These are phyloP conservation scores for Coemansia sp. DNA, from an alignment of 371 early-diverging fungal species.

Conservation along the genomic window DNA sequence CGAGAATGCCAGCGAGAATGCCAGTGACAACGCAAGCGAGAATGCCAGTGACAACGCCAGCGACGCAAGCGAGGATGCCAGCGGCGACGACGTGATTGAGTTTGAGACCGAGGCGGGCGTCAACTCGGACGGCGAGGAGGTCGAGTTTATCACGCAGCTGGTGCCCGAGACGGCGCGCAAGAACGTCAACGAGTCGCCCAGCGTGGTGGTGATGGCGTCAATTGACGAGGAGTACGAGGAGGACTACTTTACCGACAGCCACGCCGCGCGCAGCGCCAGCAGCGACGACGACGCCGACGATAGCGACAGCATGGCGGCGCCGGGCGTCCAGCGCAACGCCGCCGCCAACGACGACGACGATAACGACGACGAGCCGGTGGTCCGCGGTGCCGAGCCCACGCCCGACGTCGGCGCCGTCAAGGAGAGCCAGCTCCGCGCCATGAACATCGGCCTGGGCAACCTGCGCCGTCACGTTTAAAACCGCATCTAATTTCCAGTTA, in stretches of 20 bases:
- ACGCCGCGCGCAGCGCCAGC: not conserved
- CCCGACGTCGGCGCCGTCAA: conserved; percentile 32
- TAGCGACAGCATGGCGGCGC: too few relatives aligned
- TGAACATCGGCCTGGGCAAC: conserved; percentile 43
- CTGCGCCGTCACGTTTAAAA: conserved; percentile 37
- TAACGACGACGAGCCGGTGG: conserved; percentile 5
- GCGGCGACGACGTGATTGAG: conserved; percentile 24
- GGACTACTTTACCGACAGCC: conserved; percentile 16
- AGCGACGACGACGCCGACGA: not conserved
- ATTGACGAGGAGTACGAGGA: conserved; percentile 46
- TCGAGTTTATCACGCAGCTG: conserved; percentile 37
- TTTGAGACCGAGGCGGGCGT: conserved; percentile 20
- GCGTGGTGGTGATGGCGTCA: conserved; percentile 36
- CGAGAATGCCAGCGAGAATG: not conserved
- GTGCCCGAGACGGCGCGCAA: conserved; percentile 13
- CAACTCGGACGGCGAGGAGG: conserved; percentile 39
- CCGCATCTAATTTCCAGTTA: not conserved
- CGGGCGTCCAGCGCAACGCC: conserved; percentile 13
- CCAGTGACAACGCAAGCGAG: conserved; percentile 13
- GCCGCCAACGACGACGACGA: conserved; percentile 4
- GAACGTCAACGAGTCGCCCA: conserved; percentile 37
- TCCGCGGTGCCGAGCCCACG: conserved; percentile 29
- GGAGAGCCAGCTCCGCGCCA: conserved; percentile 45
- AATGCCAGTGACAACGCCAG: conserved; percentile 7
- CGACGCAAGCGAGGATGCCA: conserved; percentile 7